Evolutionary conservation across 257 asterid species (phyloP).

Genomic region (Ophiorrhiza pumila): DNA sequence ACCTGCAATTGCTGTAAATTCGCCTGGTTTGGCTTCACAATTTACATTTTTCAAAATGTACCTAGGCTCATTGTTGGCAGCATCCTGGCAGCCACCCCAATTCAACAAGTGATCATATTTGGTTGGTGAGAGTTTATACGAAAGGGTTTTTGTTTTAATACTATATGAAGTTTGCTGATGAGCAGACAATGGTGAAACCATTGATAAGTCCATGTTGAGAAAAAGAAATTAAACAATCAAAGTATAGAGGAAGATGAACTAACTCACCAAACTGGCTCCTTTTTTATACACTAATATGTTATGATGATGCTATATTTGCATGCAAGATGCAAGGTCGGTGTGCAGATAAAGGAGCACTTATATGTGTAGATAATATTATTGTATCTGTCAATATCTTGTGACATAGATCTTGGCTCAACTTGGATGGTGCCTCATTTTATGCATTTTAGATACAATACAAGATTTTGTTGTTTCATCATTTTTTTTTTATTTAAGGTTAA

Average conservation of each 20-base stretch:
- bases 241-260: slow-evolving; percentile 38
- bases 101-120: slow-evolving; percentile 20
- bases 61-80: slow-evolving; percentile 12
- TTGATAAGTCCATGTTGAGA: slow-evolving; percentile 50
- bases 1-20: slow-evolving; percentile 76
- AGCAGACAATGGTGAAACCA: slow-evolving; percentile 23
- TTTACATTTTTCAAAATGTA: slow-evolving; percentile 42
- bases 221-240: slow-evolving; percentile 2
- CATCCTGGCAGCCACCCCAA: slow-evolving; percentile 21
- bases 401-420: slow-evolving; percentile 10
- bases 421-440: not conserved
- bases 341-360: no score
- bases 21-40: slow-evolving; percentile 62
- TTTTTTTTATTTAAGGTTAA: not conserved
- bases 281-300: slow-evolving; percentile 17
- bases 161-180: slow-evolving; percentile 33
- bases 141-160: slow-evolving; percentile 41
- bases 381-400: slow-evolving; percentile 4
- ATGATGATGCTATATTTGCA: slow-evolving; percentile 19
- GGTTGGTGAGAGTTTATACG: slow-evolving; percentile 40
- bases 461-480: not conserved
- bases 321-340: no score
- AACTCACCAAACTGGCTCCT: slow-evolving; percentile 27
- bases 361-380: not conserved
- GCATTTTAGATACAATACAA: not conserved